Evolutionary conservation across 2,329 filamentous ascomycete genomes (phyloP).

Genomic region (Claviceps maximensis): DNA sequence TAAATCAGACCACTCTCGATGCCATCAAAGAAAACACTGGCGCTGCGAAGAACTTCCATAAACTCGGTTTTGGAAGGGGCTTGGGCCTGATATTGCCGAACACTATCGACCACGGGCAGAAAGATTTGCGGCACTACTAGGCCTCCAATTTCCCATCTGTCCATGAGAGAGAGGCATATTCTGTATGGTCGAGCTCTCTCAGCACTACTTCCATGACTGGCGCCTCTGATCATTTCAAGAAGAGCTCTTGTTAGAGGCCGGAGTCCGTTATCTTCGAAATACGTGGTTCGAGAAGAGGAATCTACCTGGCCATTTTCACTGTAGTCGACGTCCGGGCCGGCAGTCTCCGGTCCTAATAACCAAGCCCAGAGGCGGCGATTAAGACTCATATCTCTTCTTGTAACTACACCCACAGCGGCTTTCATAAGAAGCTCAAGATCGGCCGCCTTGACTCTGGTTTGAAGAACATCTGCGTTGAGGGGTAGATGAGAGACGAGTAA

Average conservation of each 20-base stretch:
- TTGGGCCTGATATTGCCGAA: slow-evolving; percentile 57
- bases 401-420: slow-evolving; percentile 77
- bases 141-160: slow-evolving; percentile 93
- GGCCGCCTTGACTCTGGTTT: slow-evolving; percentile 54
- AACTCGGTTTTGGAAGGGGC: slow-evolving; percentile 58
- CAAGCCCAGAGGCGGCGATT: slow-evolving; percentile 93
- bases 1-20: slow-evolving; percentile 93
- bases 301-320: slow-evolving; percentile 30
- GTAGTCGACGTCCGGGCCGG: slow-evolving; percentile 33
- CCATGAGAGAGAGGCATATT: slow-evolving; percentile 91
- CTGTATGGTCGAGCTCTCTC: slow-evolving; percentile 77
- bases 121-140: slow-evolving; percentile 82
- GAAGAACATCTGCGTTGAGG: slow-evolving; percentile 68
- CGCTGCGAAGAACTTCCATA: slow-evolving; percentile 78
- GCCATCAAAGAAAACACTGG: slow-evolving; percentile 92
- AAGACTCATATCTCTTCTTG: slow-evolving; percentile 87
- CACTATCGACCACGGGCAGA: slow-evolving; percentile 68
- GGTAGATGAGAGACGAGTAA: slow-evolving; percentile 83
- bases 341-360: slow-evolving; percentile 70
- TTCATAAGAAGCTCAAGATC: slow-evolving; percentile 74
- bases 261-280: slow-evolving; percentile 73
- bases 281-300: slow-evolving; percentile 52
- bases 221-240: slow-evolving; percentile 55
- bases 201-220: slow-evolving; percentile 19
- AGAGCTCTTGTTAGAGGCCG: slow-evolving; percentile 61